Conservation (phyloP, 1,284 basidiomycete species). For the Phellopilus nigrolimitatus region DNA sequence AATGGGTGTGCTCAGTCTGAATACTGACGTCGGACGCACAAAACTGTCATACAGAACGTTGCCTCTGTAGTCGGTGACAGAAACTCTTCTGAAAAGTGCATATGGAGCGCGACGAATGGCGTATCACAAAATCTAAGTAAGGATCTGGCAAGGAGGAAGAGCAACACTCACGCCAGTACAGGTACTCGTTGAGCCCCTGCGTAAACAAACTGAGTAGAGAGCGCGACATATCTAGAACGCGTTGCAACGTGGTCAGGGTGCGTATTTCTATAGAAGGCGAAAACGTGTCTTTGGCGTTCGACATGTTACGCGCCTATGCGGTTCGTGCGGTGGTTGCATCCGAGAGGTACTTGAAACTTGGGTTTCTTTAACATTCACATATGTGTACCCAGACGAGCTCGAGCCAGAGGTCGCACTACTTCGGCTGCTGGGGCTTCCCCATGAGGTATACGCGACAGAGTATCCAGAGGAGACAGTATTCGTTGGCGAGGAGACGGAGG, state of each 20-base stretch:
- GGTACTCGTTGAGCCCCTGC: conserved; percentile 38
- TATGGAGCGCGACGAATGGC: background rate
- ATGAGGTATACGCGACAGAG: background rate
- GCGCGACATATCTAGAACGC: conserved; percentile 40
- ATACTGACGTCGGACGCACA: conserved; percentile 49
- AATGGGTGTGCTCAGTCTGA: background rate
- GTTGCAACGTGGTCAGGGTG: background rate
- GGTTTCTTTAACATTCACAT: background rate
- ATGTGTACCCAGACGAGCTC: background rate
- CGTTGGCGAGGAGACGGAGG: conserved; percentile 5
- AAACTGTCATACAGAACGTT: conserved; percentile 44
- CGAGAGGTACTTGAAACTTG: background rate
- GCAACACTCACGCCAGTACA: conserved; percentile 46
- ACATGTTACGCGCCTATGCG: conserved; percentile 25
- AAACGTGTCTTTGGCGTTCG: too few relatives aligned
- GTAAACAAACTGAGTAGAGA: conserved; percentile 42
- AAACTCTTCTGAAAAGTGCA: conserved; percentile 30
- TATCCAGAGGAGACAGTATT: conserved; percentile 6
- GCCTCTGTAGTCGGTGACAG: conserved; percentile 47
- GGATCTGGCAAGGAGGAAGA: conserved; percentile 19
- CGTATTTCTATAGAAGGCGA: too few relatives aligned
- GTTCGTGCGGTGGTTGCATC: conserved; percentile 12
- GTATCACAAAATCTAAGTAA: conserved; percentile 27
- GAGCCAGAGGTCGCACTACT: background rate
- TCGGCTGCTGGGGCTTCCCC: background rate